Evolutionary conservation across 1,284 basidiomycete genomes (phyloP).

Genomic region (Porodaedalea pini): DNA sequence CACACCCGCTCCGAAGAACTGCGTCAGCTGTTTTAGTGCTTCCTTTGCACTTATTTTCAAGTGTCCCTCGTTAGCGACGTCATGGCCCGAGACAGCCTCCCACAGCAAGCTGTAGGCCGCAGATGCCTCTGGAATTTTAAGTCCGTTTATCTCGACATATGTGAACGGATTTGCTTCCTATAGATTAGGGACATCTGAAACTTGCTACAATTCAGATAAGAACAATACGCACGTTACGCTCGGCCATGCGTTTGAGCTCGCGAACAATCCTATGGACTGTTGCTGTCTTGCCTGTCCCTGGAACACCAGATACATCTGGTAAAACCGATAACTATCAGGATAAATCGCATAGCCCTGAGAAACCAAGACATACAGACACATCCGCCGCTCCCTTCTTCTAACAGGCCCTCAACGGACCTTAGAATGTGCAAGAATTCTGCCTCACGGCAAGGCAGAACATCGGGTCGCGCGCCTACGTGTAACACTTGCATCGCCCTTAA

Average conservation of each 20-base stretch:
- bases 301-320: slow-evolving; percentile 92
- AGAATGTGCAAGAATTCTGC: slow-evolving; percentile 82
- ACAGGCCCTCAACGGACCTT: slow-evolving; percentile 75
- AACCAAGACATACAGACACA: slow-evolving; percentile 77
- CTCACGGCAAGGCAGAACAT: slow-evolving; percentile 86
- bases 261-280: slow-evolving; percentile 92
- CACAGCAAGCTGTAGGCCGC: slow-evolving; percentile 88
- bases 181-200: not conserved
- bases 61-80: slow-evolving; percentile 56
- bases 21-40: slow-evolving; percentile 61
- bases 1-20: slow-evolving; percentile 54
- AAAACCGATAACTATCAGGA: not conserved
- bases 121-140: slow-evolving; percentile 85
- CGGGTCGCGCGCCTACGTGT: slow-evolving; percentile 92
- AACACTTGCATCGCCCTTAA: slow-evolving; percentile 82
- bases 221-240: slow-evolving; percentile 56
- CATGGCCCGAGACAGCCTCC: slow-evolving; percentile 81
- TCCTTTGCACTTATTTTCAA: slow-evolving; percentile 67
- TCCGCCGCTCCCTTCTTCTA: slow-evolving; percentile 91
- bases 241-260: slow-evolving; percentile 84
- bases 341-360: not conserved
- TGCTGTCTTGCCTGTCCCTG: slow-evolving; percentile 97
- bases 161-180: slow-evolving; percentile 92
- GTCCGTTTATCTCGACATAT: slow-evolving; percentile 97
- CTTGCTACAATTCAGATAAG: not conserved